Base-by-base conservation (phyloP, 768 basidiomycete genomes). In the Daedaleopsis nitida region DNA sequence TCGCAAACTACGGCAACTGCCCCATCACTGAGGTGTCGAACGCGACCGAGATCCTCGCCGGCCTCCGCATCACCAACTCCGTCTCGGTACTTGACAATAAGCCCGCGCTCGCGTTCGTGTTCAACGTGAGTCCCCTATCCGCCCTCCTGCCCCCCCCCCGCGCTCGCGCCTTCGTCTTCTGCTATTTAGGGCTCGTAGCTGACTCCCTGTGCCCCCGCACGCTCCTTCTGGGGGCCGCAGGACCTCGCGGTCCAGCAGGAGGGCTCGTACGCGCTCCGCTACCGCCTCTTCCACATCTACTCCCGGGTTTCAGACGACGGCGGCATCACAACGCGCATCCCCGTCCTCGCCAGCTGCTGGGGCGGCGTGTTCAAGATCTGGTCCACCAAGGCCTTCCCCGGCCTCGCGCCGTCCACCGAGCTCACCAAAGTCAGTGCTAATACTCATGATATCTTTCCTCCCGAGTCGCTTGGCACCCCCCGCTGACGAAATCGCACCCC, bases 371-470 rank as follows among this genome's bases (percentile, higher is more conserved):
- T 90, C 70, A 82, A 80, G n/a, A 82, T 90, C 0, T 89, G 85
- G 66, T 85, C 86, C 8, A 87, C 88, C 1, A 89, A 89, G 66
- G 82, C 86, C 58, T 88, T 89, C 64, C 87, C 88, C 6, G 85
- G 88, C 5, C 72, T 90, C 19, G 80, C 80, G 44, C 81, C 85
- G 6, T 88, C 86, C 1, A 89, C 87, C 0, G 82, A 84, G 37
- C 74, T 89, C 39, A 89, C 87, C 8, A 88, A 85, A 79, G 87
- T 86, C 34, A 19, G 73, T 64, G 6, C n/a, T n/a, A n/a, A n/a
- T 17, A 47, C 45, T 8, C 14, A 8, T 38, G 8, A 8, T 38
- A 14, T 8, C 37, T 38, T 38, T 38, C 37, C 37, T 38, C 37
- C 8, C 37, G 37, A 38, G 11, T 27, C n/a, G 24, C 45, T 45